phyloP scores from a whole-genome alignment of 2,329 filamentous ascomycete genomes.

The Aspergillus costaricaensis region DNA sequence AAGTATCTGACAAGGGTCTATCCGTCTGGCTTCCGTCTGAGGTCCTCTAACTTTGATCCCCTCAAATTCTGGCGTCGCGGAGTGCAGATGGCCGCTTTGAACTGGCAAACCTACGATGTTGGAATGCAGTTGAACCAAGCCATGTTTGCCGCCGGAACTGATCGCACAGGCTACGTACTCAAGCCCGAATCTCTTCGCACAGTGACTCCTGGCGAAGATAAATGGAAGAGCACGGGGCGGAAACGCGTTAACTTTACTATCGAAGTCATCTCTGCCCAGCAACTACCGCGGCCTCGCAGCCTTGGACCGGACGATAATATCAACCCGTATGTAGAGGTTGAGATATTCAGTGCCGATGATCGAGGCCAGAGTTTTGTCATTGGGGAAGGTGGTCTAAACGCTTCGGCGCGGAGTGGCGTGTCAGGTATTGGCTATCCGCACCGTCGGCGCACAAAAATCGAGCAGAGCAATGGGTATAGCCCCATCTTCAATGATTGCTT shows the following conservation, averaged over 20 bases:
- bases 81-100: conserved; percentile 95
- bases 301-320: conserved; percentile 73
- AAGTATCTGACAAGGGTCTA: conserved; percentile 92
- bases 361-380: conserved; percentile 73
- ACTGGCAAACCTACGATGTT: conserved; percentile 97
- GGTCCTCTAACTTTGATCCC: conserved; percentile 92
- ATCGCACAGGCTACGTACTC: conserved; percentile 87
- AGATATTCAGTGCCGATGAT: conserved; percentile 92
- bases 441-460: conserved; percentile 75
- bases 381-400: conserved; percentile 66
- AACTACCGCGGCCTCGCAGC: conserved; percentile 79
- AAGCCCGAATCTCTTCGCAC: conserved; percentile 81
- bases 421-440: conserved; percentile 72
- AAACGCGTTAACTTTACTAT: conserved; percentile 83
- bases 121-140: conserved; percentile 96
- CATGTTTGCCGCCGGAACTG: conserved; percentile 90
- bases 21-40: conserved; percentile 76
- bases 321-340: conserved; percentile 92
- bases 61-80: conserved; percentile 91
- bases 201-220: conserved; percentile 29
- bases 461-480: conserved; percentile 89
- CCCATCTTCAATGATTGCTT: conserved; percentile 81
- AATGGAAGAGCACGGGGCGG: conserved; percentile 66
- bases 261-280: conserved; percentile 89
- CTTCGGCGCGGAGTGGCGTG: conserved; percentile 63